Evolutionary conservation across 164 flowering plant species (phyloP), one percentile per base, ranked within the genome.

Genomic region (Chimonanthus praecox): DNA sequence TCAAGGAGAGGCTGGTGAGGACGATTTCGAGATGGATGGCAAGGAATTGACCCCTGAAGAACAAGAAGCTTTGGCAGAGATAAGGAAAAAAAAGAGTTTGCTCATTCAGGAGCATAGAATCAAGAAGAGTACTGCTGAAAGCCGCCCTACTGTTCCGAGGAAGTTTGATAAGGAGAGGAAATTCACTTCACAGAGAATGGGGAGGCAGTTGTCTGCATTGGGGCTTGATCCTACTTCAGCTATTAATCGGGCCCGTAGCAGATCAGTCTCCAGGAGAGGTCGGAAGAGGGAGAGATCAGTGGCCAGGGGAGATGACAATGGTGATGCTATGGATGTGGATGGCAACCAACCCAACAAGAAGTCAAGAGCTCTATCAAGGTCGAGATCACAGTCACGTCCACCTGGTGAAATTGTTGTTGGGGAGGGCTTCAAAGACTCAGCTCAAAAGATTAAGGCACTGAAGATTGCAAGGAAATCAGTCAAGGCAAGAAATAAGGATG

Each of bases 41-140:
- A 47, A 80, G 46, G 91, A 83, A 58, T 81, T 92, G 80, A 80
- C 88, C 11, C 86, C 88, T 44, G 91, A 88, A 68, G 90, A 94
- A 75, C 72, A 84, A 74, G 84, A 80, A 77, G 87, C 89, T 15
- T 76, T 89, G 80, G 86, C 89, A 47, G 92, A 81, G 78, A 90
- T 94, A 74, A 81, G 94, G 77, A 89, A 82, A 72, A 92, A 88
- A 89, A 92, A 94, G 77, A 88, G 88, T 70, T 67, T 87, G 80
- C 92, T 90, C 77, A 90, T 92, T 71, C 90, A 83, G 73, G 79
- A 88, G 73, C 97, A 94, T 64, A 88, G 94, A 76, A 84, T 92
- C 16, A 94, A 92, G 85, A 94, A 92, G 76, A 94, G 91, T 75
- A 90, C 91, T 64, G 98, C 98, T 7, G 92, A 87, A 78, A 92